Evolutionary conservation across 1,284 basidiomycete species (phyloP).

Genomic region (Marasmius tenuissimus): DNA sequence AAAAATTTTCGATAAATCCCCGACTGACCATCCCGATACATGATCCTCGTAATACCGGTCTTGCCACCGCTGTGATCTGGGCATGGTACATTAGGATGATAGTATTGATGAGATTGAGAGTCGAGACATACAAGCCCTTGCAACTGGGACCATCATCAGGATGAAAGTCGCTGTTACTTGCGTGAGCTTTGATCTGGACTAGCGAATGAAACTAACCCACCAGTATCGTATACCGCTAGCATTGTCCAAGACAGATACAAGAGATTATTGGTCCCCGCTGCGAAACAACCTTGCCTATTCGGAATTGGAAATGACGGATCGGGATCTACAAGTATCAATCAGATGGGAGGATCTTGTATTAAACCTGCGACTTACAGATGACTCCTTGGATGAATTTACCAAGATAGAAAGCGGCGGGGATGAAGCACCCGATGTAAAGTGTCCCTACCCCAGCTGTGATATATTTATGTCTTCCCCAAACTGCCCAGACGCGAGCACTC

Average conservation of each 20-base stretch:
- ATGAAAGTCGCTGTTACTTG: background rate
- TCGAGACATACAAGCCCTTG: background rate
- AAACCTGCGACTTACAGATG: background rate
- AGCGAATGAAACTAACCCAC: background rate
- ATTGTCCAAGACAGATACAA: background rate
- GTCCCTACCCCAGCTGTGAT: background rate
- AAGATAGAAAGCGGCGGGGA: background rate
- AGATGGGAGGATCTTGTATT: background rate
- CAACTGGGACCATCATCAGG: background rate
- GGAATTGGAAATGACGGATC: background rate
- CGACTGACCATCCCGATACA: background rate
- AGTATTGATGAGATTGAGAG: background rate
- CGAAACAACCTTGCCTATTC: background rate
- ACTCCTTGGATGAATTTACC: background rate
- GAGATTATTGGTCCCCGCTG: background rate
- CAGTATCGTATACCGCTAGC: background rate
- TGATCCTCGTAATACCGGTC: background rate
- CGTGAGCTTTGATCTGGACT: background rate
- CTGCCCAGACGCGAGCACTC: background rate
- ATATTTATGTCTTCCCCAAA: background rate
- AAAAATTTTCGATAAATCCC: background rate
- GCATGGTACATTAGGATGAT: background rate
- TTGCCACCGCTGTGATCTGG: background rate
- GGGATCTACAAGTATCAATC: background rate
- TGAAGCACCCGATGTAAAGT: background rate